Evolutionary conservation across 139 green algal species (phyloP), one percentile per base, ranked within the genome.

Genomic region (Pleodorina starrii): DNA sequence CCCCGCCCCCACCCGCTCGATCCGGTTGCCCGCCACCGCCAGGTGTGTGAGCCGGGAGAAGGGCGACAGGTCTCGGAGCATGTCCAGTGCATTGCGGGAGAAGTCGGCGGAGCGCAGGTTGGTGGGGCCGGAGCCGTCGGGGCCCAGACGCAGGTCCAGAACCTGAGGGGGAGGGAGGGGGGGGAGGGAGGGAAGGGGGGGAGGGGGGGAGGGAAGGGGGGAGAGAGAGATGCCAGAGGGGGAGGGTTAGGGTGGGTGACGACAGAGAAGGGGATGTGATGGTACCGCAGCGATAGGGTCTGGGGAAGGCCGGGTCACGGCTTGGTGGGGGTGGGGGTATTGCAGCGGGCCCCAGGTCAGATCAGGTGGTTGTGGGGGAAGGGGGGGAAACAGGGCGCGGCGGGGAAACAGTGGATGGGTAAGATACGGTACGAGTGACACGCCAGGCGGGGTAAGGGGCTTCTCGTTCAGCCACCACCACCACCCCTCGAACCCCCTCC

Each of bases 31-130:
- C 16, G 90, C 91, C 29, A 94, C 77, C 38, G 78, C 40, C 29
- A 95, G 85, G 5, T 32, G 25, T 0, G 35, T 78, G 1, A 95
- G 92, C 38, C 85, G 80, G 4, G 40, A 85, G 79, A 93, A 93
- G 19, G 48, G 5, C 10, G 73, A 79, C 42, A 95, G 66, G 87
- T 93, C 90, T 19, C 79, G 57, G 43, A 94, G 88, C 16, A 85
- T 38, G 42, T 29, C 68, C 29, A 95, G 87, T 1, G 29, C 17
- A 68, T 95, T 95, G 74, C 71, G 57, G 23, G 89, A 90, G 43
- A 94, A 91, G 88, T 95, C 89, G 23, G 93, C 93, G 27, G 46
- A 32, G 40, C 92, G 92, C 38, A 95, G 81, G 90, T 94, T 95
- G 85, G 69, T 90, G 46, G 74, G 69, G 51, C 75, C 80, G 44